Percentiles rank a stretch among this genome's conserved stretches.
Evolutionary conservation across 2,329 filamentous ascomycete species (phyloP).

Genomic region (Emydomyces testavorans): DNA sequence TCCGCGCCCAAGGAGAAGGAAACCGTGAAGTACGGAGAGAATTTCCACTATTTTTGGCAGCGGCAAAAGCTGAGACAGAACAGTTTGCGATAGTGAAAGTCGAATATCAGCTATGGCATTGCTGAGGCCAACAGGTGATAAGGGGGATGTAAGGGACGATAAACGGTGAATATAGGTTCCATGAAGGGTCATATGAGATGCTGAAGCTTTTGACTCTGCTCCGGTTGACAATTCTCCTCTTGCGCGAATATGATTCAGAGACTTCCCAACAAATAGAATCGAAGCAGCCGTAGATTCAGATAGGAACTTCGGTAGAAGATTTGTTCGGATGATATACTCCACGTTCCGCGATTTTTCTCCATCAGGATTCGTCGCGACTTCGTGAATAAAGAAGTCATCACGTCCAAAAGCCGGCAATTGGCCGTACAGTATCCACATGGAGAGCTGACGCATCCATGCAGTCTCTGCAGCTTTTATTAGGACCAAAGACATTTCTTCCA

Average conservation of each 20-base stretch:
- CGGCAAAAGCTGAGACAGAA: constrained; percentile 70
- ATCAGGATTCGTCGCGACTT: constrained; percentile 33
- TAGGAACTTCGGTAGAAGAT: constrained; percentile 68
- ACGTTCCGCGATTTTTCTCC: constrained; percentile 19
- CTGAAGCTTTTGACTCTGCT: constrained; percentile 27
- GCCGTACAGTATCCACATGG: constrained; percentile 84
- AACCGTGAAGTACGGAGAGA: constrained; percentile 66
- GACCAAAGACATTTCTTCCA: constrained; percentile 63
- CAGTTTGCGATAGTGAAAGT: constrained; percentile 69
- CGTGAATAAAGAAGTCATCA: constrained; percentile 75
- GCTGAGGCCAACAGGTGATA: constrained; percentile 60
- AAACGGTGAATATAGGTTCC: constrained; percentile 45
- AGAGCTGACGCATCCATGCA: constrained; percentile 82
- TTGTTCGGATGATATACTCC: constrained; percentile 48
- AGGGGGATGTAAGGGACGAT: constrained; percentile 57
- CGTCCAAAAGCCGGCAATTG: constrained; percentile 64
- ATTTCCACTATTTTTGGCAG: constrained; percentile 64
- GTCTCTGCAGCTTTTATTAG: constrained; percentile 70
- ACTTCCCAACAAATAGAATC: constrained; percentile 82
- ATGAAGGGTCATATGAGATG: constrained; percentile 50
- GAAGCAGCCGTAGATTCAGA: constrained; percentile 61
- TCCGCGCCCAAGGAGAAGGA: constrained; percentile 74
- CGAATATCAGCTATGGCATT: constrained; percentile 65
- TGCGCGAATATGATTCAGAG: constrained; percentile 68
- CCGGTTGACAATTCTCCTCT: constrained; percentile 30